Evolutionary conservation across 2,329 filamentous ascomycete genomes (phyloP), one percentile per base, ranked within the genome.

Genomic region (Beauveria asiatica): DNA sequence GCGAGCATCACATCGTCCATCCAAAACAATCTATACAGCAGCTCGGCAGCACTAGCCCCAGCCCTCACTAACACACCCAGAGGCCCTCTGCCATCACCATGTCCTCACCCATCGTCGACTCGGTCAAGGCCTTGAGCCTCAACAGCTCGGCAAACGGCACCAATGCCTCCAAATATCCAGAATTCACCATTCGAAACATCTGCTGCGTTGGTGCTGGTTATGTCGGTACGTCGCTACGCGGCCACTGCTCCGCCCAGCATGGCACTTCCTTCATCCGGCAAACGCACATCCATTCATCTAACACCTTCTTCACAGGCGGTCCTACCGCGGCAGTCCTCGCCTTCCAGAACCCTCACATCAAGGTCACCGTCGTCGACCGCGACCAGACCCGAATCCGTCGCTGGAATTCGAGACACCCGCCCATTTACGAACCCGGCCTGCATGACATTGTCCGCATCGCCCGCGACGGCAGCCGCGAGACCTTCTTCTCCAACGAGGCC

Each of bases 151-250:
- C 42, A 46, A 59, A 65, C 50, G 52, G 69, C 50, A 60, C 67
- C 64, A 73, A 74, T 65, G 71, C 69, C 65, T 61, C 60, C 37
- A 59, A 66, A 42, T 62, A 66, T 11, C 64, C 62, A 30, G 68
- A 67, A 52, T 69, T 73, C 65, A 66, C 69, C 54, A 72, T 87
- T 44, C 76, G 75, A 67, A 86, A 83, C 68, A 84, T 90, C 57
- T 90, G 87, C 73, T 90, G 86, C 69, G 84, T 90, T 63, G 88
- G 88, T 54, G 88, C 88, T 65, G 88, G 88, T 66, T 90, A 90
- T 70, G 86, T 90, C 64, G 87, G 85, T 89, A 78, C 67, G 85
- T 78, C 30, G 13, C 19, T 19, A 19, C 46, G 9, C 8, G 39
- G 21, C 17, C 44, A 57, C 44, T 27, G 49, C 52, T 23, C 57